Percentiles rank a stretch among this genome's conserved stretches.
Conservation (phyloP, 2,329 filamentous ascomycete genomes). For the Cladosporium sp. region DNA sequence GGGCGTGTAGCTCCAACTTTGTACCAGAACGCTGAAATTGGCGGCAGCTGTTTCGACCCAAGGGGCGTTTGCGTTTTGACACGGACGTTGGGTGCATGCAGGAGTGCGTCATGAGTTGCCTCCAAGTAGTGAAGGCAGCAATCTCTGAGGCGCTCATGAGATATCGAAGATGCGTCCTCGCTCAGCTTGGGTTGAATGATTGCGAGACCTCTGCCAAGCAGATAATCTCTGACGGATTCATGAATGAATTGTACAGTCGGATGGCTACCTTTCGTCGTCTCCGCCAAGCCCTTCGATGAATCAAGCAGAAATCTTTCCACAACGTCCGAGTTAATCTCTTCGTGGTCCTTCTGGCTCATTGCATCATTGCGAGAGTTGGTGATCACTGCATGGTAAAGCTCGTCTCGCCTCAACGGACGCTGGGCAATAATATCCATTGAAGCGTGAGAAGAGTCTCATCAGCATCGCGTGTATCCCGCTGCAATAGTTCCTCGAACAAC, state of each 20-base stretch:
- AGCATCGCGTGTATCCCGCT: constrained; percentile 49
- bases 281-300: constrained; percentile 54
- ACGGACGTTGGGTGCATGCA: not conserved
- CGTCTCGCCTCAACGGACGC: constrained; percentile 43
- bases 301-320: constrained; percentile 41
- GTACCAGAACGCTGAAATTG: no score
- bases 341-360: constrained; percentile 49
- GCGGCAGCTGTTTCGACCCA: not conserved
- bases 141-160: constrained; percentile 25
- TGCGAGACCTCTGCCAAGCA: constrained; percentile 39
- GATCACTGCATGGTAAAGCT: constrained; percentile 43
- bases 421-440: constrained; percentile 56
- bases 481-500: constrained; percentile 52
- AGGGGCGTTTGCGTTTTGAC: no score
- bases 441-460: constrained; percentile 49
- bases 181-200: constrained; percentile 32
- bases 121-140: constrained; percentile 18
- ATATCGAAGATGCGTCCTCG: not conserved
- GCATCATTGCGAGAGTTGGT: constrained; percentile 32
- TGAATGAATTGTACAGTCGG: constrained; percentile 55
- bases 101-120: not conserved
- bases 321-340: constrained; percentile 45
- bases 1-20: not conserved
- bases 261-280: constrained; percentile 38
- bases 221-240: constrained; percentile 53